These are phyloP conservation scores for Hibiscus tridactylites DNA, from an alignment of 345 rosid genomes.

Conservation along the genomic window DNA sequence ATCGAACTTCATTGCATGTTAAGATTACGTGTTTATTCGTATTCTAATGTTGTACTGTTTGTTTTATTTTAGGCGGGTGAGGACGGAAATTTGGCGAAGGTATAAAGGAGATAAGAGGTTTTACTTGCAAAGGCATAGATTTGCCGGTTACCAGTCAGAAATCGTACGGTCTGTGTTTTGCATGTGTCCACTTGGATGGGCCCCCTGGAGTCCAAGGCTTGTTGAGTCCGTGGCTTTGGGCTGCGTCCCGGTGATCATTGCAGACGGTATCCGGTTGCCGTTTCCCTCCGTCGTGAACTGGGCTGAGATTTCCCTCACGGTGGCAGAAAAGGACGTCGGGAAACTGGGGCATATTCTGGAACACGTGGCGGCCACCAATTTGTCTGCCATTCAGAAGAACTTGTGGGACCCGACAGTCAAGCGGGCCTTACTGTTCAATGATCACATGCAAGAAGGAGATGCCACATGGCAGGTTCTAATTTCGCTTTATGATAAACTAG, in stretches of 20 bases:
- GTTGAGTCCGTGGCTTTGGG: slow-evolving; percentile 86
- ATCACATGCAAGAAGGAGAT: slow-evolving; percentile 46
- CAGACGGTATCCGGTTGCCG: slow-evolving; percentile 78
- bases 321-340: slow-evolving; percentile 73
- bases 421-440: slow-evolving; percentile 62
- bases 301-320: slow-evolving; percentile 71
- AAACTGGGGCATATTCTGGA: slow-evolving; percentile 48
- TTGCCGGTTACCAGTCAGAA: slow-evolving; percentile 76
- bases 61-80: slow-evolving; percentile 48
- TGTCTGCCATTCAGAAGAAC: slow-evolving; percentile 58
- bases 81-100: slow-evolving; percentile 76
- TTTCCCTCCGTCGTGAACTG: slow-evolving; percentile 58
- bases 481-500: slow-evolving; percentile 40
- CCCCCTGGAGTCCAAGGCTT: slow-evolving; percentile 97
- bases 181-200: slow-evolving; percentile 94
- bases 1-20: not conserved
- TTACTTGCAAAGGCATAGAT: slow-evolving; percentile 62
- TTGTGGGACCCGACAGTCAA: slow-evolving; percentile 48
- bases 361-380: slow-evolving; percentile 69
- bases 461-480: slow-evolving; percentile 81
- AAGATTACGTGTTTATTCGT: not conserved
- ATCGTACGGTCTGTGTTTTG: slow-evolving; percentile 77
- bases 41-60: not conserved
- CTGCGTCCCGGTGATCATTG: slow-evolving; percentile 84
- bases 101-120: slow-evolving; percentile 64